A percentile compares a stretch with the other conserved stretches of the same genome.
phyloP scores from a whole-genome alignment of 805 yeast species.

The Grigorovia humatica region DNA sequence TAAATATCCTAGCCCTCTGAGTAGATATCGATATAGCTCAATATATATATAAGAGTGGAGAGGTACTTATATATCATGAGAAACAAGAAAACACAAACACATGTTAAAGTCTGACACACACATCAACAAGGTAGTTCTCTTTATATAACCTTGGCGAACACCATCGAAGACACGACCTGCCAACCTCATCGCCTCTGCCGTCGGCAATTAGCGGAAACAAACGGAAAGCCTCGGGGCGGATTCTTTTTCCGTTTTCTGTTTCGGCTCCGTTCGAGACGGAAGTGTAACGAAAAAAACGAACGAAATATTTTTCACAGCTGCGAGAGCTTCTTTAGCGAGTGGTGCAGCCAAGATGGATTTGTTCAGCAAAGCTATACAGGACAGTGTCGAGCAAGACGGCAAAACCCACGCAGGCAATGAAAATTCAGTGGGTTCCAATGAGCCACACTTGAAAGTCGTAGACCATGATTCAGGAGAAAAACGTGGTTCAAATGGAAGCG shows the following conservation, averaged over 20 bases:
- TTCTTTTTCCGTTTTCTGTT: too few relatives aligned
- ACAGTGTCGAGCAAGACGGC: neutral
- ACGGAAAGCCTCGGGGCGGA: neutral
- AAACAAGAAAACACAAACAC: too few relatives aligned
- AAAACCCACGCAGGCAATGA: neutral
- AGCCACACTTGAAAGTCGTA: neutral
- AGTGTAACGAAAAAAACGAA: neutral
- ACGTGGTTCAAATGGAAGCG: neutral
- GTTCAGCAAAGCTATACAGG: slow-evolving; percentile 1
- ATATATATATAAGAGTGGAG: too few relatives aligned
- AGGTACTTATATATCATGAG: too few relatives aligned
- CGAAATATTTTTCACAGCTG: neutral
- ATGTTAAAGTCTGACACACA: too few relatives aligned
- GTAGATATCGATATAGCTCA: too few relatives aligned
- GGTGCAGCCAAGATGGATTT: neutral
- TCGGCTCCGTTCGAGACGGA: neutral
- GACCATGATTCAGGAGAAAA: neutral
- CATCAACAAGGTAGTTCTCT: too few relatives aligned
- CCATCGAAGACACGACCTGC: too few relatives aligned
- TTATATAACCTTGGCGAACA: too few relatives aligned
- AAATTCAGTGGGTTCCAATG: neutral
- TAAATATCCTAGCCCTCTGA: too few relatives aligned
- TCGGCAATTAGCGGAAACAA: too few relatives aligned
- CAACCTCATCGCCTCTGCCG: too few relatives aligned
- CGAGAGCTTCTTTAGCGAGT: neutral